Evolutionary conservation across 2,329 filamentous ascomycete genomes (phyloP).

Genomic region (Epichloe coenophiala): DNA sequence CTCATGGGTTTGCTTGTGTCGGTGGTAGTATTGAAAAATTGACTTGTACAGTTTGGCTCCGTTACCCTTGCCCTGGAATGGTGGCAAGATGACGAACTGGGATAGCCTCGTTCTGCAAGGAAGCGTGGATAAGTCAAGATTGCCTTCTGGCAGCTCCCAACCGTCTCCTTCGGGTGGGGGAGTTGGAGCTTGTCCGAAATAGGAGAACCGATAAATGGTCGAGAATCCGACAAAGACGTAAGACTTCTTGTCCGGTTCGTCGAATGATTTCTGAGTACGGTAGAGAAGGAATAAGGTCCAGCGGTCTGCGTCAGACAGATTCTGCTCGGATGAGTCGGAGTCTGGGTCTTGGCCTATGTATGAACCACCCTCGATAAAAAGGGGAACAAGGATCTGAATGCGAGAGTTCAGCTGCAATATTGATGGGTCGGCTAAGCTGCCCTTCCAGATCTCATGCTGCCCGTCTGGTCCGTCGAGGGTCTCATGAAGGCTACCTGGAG

Average conservation of each 20-base stretch:
- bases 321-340: slow-evolving; percentile 44
- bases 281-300: slow-evolving; percentile 91
- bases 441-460: slow-evolving; percentile 74
- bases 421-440: slow-evolving; percentile 54
- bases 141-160: slow-evolving; percentile 31
- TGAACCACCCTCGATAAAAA: slow-evolving; percentile 90
- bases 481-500: slow-evolving; percentile 61
- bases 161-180: slow-evolving; percentile 25
- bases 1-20: slow-evolving; percentile 58
- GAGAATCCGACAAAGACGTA: slow-evolving; percentile 83
- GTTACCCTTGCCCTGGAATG: slow-evolving; percentile 70
- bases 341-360: slow-evolving; percentile 42
- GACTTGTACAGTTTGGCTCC: slow-evolving; percentile 69
- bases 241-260: slow-evolving; percentile 32
- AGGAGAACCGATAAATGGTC: slow-evolving; percentile 80
- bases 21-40: slow-evolving; percentile 58
- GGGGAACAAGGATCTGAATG: slow-evolving; percentile 67
- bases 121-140: slow-evolving; percentile 43
- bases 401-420: slow-evolving; percentile 63
- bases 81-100: slow-evolving; percentile 82
- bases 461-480: slow-evolving; percentile 47
- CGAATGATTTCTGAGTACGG: slow-evolving; percentile 40
- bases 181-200: slow-evolving; percentile 34
- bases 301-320: slow-evolving; percentile 61
- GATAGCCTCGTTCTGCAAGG: slow-evolving; percentile 76